Percentiles rank a stretch among this genome's conserved stretches.
Evolutionary conservation across 805 yeast genomes (phyloP).

Genomic region (Candida pseudoglaebosa): DNA sequence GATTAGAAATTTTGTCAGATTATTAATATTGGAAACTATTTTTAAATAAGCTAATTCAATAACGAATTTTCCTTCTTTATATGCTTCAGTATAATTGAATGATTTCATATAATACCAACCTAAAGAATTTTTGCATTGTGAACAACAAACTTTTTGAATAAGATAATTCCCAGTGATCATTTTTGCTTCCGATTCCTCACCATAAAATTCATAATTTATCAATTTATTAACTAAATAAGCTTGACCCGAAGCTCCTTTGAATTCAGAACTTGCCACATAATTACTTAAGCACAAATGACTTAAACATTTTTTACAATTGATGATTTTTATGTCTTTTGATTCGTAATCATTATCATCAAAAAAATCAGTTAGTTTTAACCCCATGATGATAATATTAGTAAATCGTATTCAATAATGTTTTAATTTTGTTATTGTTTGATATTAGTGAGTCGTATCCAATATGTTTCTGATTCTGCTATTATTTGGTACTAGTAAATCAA

Average conservation of each 20-base stretch:
- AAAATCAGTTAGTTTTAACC: constrained; percentile 36
- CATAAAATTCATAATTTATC: constrained; percentile 30
- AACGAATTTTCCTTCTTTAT: constrained; percentile 44
- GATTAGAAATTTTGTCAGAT: constrained; percentile 27
- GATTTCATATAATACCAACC: constrained; percentile 43
- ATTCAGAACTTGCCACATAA: constrained; percentile 34
- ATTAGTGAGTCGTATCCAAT: too few relatives aligned
- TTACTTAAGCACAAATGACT: constrained; percentile 37
- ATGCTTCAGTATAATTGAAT: constrained; percentile 29
- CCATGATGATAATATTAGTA: too few relatives aligned
- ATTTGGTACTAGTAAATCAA: too few relatives aligned
- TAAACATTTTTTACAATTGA: constrained; percentile 38
- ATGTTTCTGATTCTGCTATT: too few relatives aligned
- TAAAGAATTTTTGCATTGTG: constrained; percentile 31
- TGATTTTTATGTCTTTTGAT: constrained; percentile 30
- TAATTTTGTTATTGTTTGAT: too few relatives aligned
- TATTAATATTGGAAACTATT: constrained; percentile 28
- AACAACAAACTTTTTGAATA: constrained; percentile 34
- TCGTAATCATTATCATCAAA: constrained; percentile 36
- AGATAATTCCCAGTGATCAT: constrained; percentile 40
- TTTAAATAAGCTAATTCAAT: constrained; percentile 35
- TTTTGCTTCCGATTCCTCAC: constrained; percentile 24
- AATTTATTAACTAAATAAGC: constrained; percentile 39
- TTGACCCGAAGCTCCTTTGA: constrained; percentile 37
- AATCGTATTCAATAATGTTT: too few relatives aligned